Evolutionary conservation across 768 basidiomycete genomes (phyloP).

Genomic region (Trametopsis cervina): DNA sequence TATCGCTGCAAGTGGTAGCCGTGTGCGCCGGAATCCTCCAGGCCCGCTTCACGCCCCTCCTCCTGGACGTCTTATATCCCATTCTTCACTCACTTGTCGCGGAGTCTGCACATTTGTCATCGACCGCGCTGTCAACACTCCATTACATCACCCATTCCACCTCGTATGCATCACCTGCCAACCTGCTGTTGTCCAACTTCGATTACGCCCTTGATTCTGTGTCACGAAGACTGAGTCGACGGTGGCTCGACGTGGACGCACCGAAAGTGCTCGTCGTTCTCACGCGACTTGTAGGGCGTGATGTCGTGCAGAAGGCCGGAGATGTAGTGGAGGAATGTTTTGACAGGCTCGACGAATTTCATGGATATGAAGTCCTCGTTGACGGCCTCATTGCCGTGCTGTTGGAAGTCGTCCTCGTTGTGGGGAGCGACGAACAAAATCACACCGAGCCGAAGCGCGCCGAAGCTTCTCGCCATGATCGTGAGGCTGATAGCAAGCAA

Average conservation of each 20-base stretch:
- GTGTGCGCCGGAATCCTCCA: conserved; percentile 66
- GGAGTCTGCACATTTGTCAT: conserved; percentile 53
- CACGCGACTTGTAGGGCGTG: conserved; percentile 78
- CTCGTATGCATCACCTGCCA: conserved; percentile 84
- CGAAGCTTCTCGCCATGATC: conserved; percentile 1
- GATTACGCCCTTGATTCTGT: conserved; percentile 94
- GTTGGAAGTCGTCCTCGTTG: conserved; percentile 74
- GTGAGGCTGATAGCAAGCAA: conserved; percentile 18
- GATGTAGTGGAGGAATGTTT: conserved; percentile 98
- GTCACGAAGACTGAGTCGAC: conserved; percentile 71
- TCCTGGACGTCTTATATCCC: conserved; percentile 80
- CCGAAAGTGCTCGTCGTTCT: conserved; percentile 83
- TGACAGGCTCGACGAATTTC: conserved; percentile 91
- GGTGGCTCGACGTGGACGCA: conserved; percentile 82
- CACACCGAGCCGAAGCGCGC: conserved; percentile 10
- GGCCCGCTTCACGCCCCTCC: conserved; percentile 60
- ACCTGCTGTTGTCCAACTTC: conserved; percentile 88
- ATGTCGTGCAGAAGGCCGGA: conserved; percentile 82
- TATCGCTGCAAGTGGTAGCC: conserved; percentile 72
- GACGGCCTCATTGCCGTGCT: conserved; percentile 86
- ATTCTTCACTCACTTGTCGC: conserved; percentile 84
- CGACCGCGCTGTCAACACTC: conserved; percentile 72
- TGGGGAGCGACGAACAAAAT: conserved; percentile 49
- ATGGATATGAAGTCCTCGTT: conserved; percentile 83
- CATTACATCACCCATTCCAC: conserved; percentile 62